Evolutionary conservation across 306 rosid genomes (phyloP).

Genomic region (Glycine latifolia): DNA sequence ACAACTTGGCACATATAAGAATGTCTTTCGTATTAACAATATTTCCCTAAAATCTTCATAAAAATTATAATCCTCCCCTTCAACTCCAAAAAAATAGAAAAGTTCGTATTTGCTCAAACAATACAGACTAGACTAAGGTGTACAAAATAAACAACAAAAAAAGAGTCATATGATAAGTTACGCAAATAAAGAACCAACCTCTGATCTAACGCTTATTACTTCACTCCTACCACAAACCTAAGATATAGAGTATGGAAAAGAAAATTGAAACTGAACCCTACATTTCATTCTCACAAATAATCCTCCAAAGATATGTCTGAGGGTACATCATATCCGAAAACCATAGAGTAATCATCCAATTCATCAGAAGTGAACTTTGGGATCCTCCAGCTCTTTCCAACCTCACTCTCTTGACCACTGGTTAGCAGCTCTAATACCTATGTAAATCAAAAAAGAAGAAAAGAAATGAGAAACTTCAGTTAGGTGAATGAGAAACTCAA

Average conservation of each 20-base stretch:
- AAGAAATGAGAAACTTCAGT: background rate
- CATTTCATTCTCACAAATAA: conserved; percentile 49
- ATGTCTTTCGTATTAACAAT: background rate
- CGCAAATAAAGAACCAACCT: conserved; percentile 28
- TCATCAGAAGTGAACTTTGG: conserved; percentile 82
- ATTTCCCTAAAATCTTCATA: background rate
- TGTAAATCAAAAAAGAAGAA: background rate
- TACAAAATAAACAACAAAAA: background rate
- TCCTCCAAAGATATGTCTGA: conserved; percentile 66
- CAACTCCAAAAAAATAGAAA: background rate
- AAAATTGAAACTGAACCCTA: background rate
- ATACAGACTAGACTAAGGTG: background rate
- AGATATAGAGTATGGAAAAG: background rate
- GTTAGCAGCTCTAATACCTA: conserved; percentile 80
- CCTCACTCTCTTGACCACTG: conserved; percentile 63
- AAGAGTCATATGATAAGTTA: conserved; percentile 36
- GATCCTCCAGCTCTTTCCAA: conserved; percentile 70
- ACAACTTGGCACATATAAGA: background rate
- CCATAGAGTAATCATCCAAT: conserved; percentile 89
- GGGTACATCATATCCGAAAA: conserved; percentile 80
- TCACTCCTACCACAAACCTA: conserved; percentile 22
- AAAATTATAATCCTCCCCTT: background rate
- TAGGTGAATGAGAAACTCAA: background rate
- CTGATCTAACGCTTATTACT: conserved; percentile 34
- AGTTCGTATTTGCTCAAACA: background rate